Evolutionary conservation across 163 green algal species (phyloP).

Genomic region (Coccomyxa subellipsoidea): DNA sequence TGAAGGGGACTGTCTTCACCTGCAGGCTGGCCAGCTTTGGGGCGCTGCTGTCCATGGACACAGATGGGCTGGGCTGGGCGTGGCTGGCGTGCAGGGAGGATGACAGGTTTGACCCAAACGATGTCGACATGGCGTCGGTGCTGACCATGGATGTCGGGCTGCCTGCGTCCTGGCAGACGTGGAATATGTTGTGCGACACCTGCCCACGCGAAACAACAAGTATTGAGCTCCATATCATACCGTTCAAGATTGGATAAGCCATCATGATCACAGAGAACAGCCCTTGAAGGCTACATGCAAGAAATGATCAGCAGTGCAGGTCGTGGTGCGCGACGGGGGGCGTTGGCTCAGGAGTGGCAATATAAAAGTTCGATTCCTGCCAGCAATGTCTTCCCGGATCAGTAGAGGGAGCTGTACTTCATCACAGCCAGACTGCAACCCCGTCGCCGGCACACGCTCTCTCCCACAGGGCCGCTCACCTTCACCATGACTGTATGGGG

Average conservation of each 20-base stretch:
- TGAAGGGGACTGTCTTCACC: too few species aligned
- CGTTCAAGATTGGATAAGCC: not conserved
- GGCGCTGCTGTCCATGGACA: not conserved
- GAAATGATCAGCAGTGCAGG: not conserved
- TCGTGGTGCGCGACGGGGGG: not conserved
- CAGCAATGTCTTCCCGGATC: slow-evolving; percentile 6
- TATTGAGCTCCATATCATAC: not conserved
- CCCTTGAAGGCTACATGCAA: not conserved
- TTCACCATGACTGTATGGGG: slow-evolving; percentile 86
- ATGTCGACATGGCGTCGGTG: not conserved
- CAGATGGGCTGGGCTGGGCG: not conserved
- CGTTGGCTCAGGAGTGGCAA: not conserved
- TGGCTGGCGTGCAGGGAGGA: not conserved
- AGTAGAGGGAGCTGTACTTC: slow-evolving; percentile 10
- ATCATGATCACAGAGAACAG: not conserved
- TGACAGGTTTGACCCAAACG: not conserved
- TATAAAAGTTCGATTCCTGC: slow-evolving; percentile 11
- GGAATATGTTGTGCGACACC: slow-evolving; percentile 7
- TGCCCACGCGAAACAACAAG: not conserved
- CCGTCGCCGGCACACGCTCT: not conserved
- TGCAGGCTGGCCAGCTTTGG: not conserved
- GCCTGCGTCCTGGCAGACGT: slow-evolving; percentile 26
- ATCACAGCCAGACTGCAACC: slow-evolving; percentile 1
- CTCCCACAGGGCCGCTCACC: not conserved
- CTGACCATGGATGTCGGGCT: not conserved